Conservation (phyloP, 257 asterid genomes). For the Cruciata laevipes region DNA sequence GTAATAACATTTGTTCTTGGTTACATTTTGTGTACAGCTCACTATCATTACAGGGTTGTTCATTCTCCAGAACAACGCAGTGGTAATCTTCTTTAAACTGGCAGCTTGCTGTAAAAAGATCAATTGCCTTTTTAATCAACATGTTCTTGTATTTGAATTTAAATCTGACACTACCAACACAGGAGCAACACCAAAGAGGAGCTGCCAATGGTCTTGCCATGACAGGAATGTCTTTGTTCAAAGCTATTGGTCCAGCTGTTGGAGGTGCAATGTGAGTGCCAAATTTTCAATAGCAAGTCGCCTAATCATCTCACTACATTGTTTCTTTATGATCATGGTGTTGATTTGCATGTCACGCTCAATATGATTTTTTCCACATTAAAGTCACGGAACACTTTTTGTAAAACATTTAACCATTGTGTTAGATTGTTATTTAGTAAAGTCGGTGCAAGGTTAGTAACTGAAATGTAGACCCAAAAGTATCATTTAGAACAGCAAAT, state of each 20-base stretch:
- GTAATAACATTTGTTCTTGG: conserved; percentile 9
- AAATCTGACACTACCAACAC: conserved; percentile 11
- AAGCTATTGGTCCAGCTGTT: conserved; percentile 77
- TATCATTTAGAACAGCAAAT: conserved; percentile 1
- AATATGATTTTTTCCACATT: too few species aligned
- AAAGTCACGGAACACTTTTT: too few species aligned
- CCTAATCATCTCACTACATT: neutral
- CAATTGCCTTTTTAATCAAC: neutral
- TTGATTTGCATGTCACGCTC: neutral
- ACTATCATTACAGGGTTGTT: conserved; percentile 68
- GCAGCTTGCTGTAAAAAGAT: neutral
- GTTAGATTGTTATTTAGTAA: too few species aligned
- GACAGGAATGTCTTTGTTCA: conserved; percentile 79
- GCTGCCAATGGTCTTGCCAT: conserved; percentile 86
- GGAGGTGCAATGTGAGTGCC: conserved; percentile 75
- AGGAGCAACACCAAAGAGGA: conserved; percentile 76
- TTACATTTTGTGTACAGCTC: conserved; percentile 31
- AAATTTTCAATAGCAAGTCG: neutral
- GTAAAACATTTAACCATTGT: too few species aligned
- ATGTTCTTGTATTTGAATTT: neutral
- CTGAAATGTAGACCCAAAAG: neutral
- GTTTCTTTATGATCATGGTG: too few species aligned
- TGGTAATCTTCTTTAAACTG: conserved; percentile 37
- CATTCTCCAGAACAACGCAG: conserved; percentile 78
- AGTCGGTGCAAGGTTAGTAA: too few species aligned